These are phyloP conservation scores for Ambrosia hybrid DNA, from an alignment of 140 eudicot genomes.

Conservation along the genomic window DNA sequence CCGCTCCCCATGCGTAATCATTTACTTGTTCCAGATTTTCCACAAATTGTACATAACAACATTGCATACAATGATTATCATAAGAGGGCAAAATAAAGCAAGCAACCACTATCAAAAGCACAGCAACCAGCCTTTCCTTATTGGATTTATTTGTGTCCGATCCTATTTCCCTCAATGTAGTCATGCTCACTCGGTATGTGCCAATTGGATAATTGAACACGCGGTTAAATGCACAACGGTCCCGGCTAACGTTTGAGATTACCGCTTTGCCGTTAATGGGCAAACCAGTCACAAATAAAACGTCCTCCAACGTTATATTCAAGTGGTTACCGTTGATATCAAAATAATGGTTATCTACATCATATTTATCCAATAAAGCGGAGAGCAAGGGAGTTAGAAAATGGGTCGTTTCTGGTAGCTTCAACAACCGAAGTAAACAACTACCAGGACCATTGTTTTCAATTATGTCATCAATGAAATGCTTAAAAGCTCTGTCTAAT, in stretches of 20 bases:
- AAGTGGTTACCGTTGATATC: neutral
- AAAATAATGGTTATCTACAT: neutral
- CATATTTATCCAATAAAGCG: neutral
- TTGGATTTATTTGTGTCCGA: neutral
- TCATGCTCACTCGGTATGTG: neutral
- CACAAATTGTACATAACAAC: conserved; percentile 5
- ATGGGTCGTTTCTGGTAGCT: neutral
- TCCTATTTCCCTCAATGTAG: neutral
- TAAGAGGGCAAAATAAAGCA: too few relatives aligned
- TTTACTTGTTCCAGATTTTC: neutral
- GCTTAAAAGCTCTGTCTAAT: neutral
- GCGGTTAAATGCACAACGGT: neutral
- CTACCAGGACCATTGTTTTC: neutral
- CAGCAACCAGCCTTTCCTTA: neutral
- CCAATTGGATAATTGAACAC: neutral
- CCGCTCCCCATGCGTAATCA: conserved; percentile 11
- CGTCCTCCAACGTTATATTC: conserved; percentile 3
- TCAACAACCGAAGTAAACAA: neutral
- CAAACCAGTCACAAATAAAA: neutral
- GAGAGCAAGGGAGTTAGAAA: neutral
- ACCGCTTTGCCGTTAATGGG: too few relatives aligned
- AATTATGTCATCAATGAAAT: neutral
- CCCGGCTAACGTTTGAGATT: neutral
- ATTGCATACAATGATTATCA: neutral
- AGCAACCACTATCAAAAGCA: neutral